phyloP scores from a whole-genome alignment of 2,329 filamentous ascomycete species.

The Fusarium cicatricum region DNA sequence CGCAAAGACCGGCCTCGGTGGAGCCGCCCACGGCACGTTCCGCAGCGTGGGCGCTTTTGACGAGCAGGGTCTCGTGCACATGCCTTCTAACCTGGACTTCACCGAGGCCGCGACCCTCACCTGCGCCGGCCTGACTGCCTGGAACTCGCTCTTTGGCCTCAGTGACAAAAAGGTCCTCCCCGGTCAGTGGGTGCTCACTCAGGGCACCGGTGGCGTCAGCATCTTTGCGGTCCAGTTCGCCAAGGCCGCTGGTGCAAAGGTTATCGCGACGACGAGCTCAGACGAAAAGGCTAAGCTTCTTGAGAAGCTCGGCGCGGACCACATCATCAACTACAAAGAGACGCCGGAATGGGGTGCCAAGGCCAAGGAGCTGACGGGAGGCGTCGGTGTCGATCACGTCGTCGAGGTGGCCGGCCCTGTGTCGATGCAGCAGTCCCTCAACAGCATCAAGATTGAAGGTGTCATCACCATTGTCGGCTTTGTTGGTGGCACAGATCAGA shows the following conservation, averaged over 20 bases:
- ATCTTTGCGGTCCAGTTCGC: constrained; percentile 71
- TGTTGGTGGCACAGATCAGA: constrained; percentile 41
- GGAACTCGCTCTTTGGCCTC: constrained; percentile 71
- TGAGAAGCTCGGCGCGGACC: constrained; percentile 57
- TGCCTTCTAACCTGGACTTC: constrained; percentile 63
- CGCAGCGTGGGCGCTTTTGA: constrained; percentile 73
- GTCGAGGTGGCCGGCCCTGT: constrained; percentile 57
- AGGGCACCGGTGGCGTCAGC: constrained; percentile 75
- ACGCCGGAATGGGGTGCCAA: constrained; percentile 56
- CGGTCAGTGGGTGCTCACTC: constrained; percentile 68
- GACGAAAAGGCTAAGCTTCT: constrained; percentile 54
- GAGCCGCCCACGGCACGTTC: constrained; percentile 71
- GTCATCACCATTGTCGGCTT: constrained; percentile 54
- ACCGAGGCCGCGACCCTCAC: constrained; percentile 65
- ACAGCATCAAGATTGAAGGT: constrained; percentile 56
- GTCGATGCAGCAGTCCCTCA: constrained; percentile 56
- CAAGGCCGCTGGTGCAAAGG: constrained; percentile 57
- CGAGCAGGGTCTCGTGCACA: constrained; percentile 71
- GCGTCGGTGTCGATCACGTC: constrained; percentile 56
- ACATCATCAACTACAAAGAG: constrained; percentile 60
- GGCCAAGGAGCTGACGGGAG: constrained; percentile 53
- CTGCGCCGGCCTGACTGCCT: constrained; percentile 70
- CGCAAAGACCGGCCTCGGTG: constrained; percentile 68
- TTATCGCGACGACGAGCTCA: constrained; percentile 59
- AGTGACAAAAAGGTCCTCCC: constrained; percentile 56